These are phyloP conservation scores for Oenanthe sinensis DNA, from an alignment of 129 eudicot genomes.

Conservation along the genomic window DNA sequence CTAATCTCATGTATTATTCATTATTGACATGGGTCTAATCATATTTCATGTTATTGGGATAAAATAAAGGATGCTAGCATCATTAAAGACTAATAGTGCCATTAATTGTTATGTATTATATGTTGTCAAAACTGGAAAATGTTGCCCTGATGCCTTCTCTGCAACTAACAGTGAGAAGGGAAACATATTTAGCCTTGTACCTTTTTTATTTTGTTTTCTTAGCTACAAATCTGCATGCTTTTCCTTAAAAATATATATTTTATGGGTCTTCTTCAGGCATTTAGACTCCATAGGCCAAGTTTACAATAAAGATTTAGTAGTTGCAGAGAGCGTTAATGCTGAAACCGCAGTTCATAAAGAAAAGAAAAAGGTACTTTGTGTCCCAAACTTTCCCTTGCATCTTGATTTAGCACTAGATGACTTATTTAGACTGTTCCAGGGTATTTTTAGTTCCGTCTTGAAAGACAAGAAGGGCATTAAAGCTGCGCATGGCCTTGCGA, in stretches of 20 bases:
- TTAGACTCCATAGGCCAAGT: conserved; percentile 60
- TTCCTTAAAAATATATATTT: background rate
- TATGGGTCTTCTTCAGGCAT: conserved; percentile 35
- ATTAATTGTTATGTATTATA: background rate
- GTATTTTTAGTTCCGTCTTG: conserved; percentile 65
- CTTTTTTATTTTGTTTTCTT: background rate
- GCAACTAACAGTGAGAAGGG: background rate
- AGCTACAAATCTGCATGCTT: background rate
- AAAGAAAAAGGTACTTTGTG: conserved; percentile 68
- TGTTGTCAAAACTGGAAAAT: background rate
- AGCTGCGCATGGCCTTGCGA: conserved; percentile 38
- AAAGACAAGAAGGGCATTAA: conserved; percentile 53
- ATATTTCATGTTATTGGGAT: background rate
- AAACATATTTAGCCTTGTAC: background rate
- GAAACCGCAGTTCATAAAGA: conserved; percentile 50
- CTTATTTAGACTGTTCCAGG: conserved; percentile 35
- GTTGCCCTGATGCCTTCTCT: background rate
- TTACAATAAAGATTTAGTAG: conserved; percentile 41
- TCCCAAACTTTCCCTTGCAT: background rate
- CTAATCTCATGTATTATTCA: background rate
- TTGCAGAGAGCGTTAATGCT: conserved; percentile 32
- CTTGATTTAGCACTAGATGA: conserved; percentile 10
- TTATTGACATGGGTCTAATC: background rate
- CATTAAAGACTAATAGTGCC: background rate
- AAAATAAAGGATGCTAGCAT: background rate